These are phyloP conservation scores for Penicillium egyptiacum DNA, from an alignment of 495 filamentous ascomycete genomes.

Conservation along the genomic window DNA sequence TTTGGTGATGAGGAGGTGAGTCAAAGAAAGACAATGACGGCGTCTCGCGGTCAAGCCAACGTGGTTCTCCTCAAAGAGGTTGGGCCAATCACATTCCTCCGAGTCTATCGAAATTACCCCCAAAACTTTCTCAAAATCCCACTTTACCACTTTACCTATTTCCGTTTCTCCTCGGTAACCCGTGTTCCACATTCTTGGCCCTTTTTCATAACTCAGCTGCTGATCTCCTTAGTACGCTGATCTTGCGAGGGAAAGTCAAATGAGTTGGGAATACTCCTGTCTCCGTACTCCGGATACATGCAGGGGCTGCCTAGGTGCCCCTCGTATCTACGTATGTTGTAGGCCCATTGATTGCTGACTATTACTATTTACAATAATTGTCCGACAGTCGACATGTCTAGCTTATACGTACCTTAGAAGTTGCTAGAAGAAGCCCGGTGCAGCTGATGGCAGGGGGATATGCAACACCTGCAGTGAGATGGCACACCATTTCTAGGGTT, in stretches of 20 bases:
- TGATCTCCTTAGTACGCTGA: background rate
- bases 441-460: conserved; percentile 23
- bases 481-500: conserved; percentile 16
- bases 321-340: too few relatives aligned
- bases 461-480: conserved; percentile 28
- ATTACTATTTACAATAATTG: background rate
- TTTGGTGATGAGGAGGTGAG: too few relatives aligned
- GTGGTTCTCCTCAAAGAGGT: conserved; percentile 7
- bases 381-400: background rate
- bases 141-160: conserved; percentile 2
- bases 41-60: conserved; percentile 12
- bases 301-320: too few relatives aligned
- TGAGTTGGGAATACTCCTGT: background rate
- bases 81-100: conserved; percentile 14
- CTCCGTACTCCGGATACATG: conserved; percentile 2
- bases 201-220: background rate
- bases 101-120: background rate
- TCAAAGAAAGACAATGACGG: background rate
- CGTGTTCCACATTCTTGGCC: conserved; percentile 9
- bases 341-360: too few relatives aligned
- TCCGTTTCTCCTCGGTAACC: conserved; percentile 5
- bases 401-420: background rate
- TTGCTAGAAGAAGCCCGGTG: conserved; percentile 19
- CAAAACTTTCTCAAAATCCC: background rate
- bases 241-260: conserved; percentile 4